Conservation (phyloP, 176 grass and related monocot genomes). For the Zoysia pacifica region DNA sequence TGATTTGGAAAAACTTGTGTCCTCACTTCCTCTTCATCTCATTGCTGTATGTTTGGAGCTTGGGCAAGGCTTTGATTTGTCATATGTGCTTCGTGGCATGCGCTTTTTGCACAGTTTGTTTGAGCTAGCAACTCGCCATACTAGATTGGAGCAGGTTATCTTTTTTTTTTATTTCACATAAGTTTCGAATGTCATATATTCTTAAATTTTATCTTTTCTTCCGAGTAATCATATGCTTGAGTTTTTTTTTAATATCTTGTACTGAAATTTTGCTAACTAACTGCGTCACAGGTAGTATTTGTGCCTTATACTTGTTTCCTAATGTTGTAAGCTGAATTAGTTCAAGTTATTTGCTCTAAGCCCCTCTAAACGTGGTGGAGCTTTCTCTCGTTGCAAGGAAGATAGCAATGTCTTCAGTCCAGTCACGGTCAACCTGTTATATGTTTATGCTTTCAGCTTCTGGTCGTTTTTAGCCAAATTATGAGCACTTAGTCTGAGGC, state of each 20-base stretch:
- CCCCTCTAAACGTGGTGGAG: not conserved
- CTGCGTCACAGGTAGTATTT: no score
- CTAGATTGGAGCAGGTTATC: constrained; percentile 88
- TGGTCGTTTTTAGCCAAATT: constrained; percentile 17
- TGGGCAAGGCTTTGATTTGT: constrained; percentile 52
- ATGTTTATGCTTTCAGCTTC: no score
- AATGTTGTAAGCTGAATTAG: not conserved
- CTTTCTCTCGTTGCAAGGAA: not conserved
- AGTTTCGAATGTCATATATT: not conserved
- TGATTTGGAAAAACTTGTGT: constrained; percentile 83
- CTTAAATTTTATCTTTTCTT: constrained; percentile 31
- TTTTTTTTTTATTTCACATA: not conserved
- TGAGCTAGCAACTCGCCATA: constrained; percentile 77
- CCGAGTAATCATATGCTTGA: no score
- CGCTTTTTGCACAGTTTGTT: constrained; percentile 80
- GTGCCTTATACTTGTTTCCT: constrained; percentile 8
- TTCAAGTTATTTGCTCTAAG: not conserved
- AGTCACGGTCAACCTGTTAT: not conserved
- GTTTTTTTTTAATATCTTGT: constrained; percentile 24
- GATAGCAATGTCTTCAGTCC: not conserved
- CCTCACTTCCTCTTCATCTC: constrained; percentile 77
- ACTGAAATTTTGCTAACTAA: no score
- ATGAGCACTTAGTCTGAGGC: not conserved
- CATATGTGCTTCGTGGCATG: constrained; percentile 74
- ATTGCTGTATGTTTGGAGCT: constrained; percentile 71